A percentile compares a stretch with the other conserved stretches of the same genome.
Evolutionary conservation across 139 green algal genomes (phyloP).

Genomic region (Mesotaenium endlicherianum): DNA sequence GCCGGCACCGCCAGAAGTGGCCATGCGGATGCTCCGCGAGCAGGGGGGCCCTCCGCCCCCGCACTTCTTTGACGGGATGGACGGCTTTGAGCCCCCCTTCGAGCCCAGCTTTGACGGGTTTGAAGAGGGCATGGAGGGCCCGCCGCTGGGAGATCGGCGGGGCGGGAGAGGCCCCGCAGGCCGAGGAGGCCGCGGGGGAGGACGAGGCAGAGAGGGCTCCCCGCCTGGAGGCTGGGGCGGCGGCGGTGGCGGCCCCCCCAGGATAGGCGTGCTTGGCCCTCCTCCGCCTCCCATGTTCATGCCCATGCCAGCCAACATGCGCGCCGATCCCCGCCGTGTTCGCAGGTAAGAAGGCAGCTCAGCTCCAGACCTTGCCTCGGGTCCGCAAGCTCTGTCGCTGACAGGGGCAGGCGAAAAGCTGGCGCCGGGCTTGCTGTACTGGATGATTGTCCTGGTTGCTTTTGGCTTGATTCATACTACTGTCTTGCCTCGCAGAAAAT

Average conservation of each 20-base stretch:
- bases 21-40: constrained; percentile 36
- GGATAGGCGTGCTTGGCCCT: too few species aligned
- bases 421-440: too few species aligned
- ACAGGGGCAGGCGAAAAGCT: too few species aligned
- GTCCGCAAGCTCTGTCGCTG: too few species aligned
- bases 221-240: too few species aligned
- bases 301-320: not conserved
- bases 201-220: not conserved
- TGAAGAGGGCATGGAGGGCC: too few species aligned
- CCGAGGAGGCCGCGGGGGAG: not conserved
- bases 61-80: not conserved
- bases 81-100: not conserved
- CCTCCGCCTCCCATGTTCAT: constrained; percentile 10
- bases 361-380: too few species aligned
- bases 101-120: not conserved
- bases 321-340: constrained; percentile 1
- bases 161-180: not conserved
- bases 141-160: not conserved
- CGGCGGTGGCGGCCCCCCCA: too few species aligned
- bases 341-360: constrained; percentile 9
- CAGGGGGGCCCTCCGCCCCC: constrained; percentile 4
- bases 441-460: too few species aligned
- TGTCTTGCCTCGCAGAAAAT: too few species aligned
- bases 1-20: constrained; percentile 40
- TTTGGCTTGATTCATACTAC: too few species aligned